Evolutionary conservation across 306 rosid species (phyloP).

Genomic region (Rubus parviflorus): DNA sequence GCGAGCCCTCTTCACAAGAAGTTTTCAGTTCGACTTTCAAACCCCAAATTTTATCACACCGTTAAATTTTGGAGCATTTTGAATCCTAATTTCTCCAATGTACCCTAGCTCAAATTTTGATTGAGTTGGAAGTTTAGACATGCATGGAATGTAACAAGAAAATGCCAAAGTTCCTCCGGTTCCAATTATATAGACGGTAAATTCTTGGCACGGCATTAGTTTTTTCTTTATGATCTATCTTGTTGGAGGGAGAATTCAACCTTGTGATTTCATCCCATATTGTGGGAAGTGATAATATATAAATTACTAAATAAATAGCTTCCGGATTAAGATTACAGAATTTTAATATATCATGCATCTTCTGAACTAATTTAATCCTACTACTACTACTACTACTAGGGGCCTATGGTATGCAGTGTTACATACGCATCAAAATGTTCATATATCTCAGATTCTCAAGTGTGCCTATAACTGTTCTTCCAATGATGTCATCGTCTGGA

Average conservation of each 20-base stretch:
- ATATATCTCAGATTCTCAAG: background rate
- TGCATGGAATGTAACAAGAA: background rate
- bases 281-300: background rate
- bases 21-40: background rate
- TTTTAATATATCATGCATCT: background rate
- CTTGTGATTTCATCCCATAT: background rate
- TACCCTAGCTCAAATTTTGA: background rate
- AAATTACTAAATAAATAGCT: background rate
- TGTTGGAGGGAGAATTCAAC: background rate
- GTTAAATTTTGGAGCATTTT: too few species aligned
- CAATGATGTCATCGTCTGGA: constrained; percentile 1
- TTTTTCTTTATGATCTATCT: too few species aligned
- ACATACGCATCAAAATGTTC: background rate
- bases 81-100: background rate
- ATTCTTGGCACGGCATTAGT: background rate
- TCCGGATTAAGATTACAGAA: background rate
- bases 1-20: background rate
- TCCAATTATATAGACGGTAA: background rate
- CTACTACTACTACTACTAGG: background rate
- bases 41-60: background rate
- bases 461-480: background rate
- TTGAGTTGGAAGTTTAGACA: background rate
- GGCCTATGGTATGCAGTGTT: background rate
- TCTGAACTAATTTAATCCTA: background rate
- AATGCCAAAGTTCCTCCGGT: background rate